Percentiles rank a stretch among this genome's conserved stretches.
These are phyloP conservation scores for Pyrenochaeta sp. DNA, from an alignment of 2,329 filamentous ascomycete species.

Conservation along the genomic window DNA sequence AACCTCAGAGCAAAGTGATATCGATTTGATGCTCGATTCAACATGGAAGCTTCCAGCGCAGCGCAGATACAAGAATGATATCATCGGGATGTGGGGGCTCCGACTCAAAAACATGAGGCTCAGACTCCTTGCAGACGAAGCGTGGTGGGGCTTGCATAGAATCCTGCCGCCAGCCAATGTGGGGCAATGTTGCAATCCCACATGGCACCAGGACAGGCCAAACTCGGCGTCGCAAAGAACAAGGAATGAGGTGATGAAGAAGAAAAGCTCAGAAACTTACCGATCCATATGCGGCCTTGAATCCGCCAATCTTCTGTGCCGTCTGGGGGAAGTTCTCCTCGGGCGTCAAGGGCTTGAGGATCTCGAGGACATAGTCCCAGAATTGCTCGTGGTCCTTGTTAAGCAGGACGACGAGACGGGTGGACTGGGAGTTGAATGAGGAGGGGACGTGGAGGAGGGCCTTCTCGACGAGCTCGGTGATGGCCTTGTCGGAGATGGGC, in stretches of 20 bases:
- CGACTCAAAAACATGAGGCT: background rate
- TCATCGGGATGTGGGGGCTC: conserved; percentile 4
- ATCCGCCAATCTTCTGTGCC: conserved; percentile 60
- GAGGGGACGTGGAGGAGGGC: conserved; percentile 75
- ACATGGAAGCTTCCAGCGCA: too few relatives aligned
- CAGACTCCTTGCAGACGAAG: background rate
- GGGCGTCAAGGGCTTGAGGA: conserved; percentile 73
- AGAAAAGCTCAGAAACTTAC: conserved; percentile 66
- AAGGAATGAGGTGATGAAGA: conserved; percentile 1
- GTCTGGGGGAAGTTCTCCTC: conserved; percentile 67
- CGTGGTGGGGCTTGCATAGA: conserved; percentile 23
- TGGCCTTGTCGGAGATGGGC: conserved; percentile 62
- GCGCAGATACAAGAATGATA: too few relatives aligned
- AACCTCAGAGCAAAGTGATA: too few relatives aligned
- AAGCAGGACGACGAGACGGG: conserved; percentile 79
- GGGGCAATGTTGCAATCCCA: conserved; percentile 17
- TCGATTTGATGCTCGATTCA: too few relatives aligned
- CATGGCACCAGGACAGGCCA: background rate
- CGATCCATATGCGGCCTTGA: conserved; percentile 78
- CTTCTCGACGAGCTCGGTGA: conserved; percentile 68
- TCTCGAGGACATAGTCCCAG: conserved; percentile 76
- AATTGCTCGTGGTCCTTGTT: conserved; percentile 85
- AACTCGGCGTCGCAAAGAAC: background rate
- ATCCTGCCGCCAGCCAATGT: conserved; percentile 17
- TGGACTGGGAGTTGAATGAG: conserved; percentile 88